These are phyloP conservation scores for Pneumocystis carinii DNA, from an alignment of 1,139 yeast species.

Conservation along the genomic window DNA sequence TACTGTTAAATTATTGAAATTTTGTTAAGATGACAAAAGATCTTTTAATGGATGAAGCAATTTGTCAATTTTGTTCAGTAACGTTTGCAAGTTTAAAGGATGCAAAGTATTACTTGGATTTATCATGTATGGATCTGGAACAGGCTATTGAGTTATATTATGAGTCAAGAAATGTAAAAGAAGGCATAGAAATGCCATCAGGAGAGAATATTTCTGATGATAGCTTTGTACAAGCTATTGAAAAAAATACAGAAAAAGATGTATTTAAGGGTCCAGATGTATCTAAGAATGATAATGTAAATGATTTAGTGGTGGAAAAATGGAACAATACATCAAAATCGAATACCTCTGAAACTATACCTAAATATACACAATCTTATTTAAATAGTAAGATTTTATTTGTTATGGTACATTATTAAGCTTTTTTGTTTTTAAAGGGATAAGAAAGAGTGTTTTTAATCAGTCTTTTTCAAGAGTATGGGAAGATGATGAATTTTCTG, in stretches of 20 bases:
- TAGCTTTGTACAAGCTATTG: neutral
- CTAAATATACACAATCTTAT: neutral
- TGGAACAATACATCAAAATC: neutral
- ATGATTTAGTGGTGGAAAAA: neutral
- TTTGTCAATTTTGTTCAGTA: conserved; percentile 68
- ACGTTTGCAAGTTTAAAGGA: conserved; percentile 59
- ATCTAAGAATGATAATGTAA: neutral
- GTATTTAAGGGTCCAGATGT: neutral
- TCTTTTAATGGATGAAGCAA: conserved; percentile 28
- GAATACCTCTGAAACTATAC: neutral
- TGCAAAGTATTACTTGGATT: conserved; percentile 67
- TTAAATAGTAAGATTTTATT: neutral
- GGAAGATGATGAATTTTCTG: conserved; percentile 18
- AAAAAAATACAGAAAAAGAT: neutral
- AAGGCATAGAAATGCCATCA: neutral
- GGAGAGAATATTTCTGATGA: neutral
- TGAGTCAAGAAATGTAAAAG: conserved; percentile 29
- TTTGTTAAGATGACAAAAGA: neutral
- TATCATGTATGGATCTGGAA: conserved; percentile 67
- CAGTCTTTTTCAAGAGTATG: conserved; percentile 11
- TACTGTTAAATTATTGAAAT: neutral
- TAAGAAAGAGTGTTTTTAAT: conserved; percentile 12
- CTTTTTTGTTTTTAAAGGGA: neutral
- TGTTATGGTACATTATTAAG: neutral
- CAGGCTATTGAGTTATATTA: conserved; percentile 72